Conservation (phyloP, 257 asterid genomes). For the Anisodus acutangulus region DNA sequence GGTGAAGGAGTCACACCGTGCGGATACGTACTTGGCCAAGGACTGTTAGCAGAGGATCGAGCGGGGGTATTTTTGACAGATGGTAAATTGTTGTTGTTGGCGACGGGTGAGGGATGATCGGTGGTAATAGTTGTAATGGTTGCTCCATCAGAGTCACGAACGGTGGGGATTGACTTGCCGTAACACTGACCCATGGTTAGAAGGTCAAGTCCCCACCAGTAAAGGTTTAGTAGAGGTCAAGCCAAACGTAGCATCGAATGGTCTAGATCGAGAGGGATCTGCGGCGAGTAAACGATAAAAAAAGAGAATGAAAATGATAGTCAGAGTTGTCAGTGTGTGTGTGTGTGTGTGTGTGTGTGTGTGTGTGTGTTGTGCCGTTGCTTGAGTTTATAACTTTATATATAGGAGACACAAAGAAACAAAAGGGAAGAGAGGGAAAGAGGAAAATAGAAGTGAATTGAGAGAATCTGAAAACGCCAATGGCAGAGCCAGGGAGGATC, state of each 20-base stretch:
- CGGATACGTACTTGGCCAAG: constrained; percentile 90
- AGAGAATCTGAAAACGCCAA: neutral
- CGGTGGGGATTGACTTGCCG: constrained; percentile 84
- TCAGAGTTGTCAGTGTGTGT: constrained; percentile 26
- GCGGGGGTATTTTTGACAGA: constrained; percentile 68
- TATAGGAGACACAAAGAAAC: too few species aligned
- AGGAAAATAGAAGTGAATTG: neutral
- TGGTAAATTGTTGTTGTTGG: constrained; percentile 41
- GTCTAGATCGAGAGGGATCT: constrained; percentile 33
- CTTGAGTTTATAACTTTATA: neutral
- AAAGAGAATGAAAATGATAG: constrained; percentile 34
- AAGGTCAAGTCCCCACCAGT: constrained; percentile 36
- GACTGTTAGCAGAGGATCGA: constrained; percentile 76
- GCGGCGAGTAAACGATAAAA: constrained; percentile 30
- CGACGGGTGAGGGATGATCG: constrained; percentile 50
- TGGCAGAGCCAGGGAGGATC: neutral
- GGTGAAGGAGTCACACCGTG: constrained; percentile 77
- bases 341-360: neutral
- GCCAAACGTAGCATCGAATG: constrained; percentile 32
- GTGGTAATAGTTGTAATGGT: constrained; percentile 29
- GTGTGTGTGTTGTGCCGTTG: neutral
- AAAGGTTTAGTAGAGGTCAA: neutral
- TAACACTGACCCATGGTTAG: constrained; percentile 78
- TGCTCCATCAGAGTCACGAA: constrained; percentile 48
- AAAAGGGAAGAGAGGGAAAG: neutral